Evolutionary conservation across 1,284 basidiomycete species (phyloP), one percentile per base, ranked within the genome.

Genomic region (Ustilago crameri): DNA sequence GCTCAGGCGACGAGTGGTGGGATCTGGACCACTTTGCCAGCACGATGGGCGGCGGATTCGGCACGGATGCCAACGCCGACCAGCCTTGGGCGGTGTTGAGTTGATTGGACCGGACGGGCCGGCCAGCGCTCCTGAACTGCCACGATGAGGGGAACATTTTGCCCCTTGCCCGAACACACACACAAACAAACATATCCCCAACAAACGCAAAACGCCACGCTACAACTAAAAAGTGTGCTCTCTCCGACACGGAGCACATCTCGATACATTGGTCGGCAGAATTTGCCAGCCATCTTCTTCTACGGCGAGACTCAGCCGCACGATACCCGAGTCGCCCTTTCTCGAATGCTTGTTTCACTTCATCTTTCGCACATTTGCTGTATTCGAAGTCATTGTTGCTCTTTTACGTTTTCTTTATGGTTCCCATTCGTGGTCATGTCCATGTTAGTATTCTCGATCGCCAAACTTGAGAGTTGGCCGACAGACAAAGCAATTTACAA

Each of bases 81-180:
- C 69, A 72, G 56, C 69, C 69, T 9, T 72, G 69, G 69, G 69
- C 69, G 38, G 69, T 72, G 51, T 44, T 72, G 23, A 67, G 69
- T 37, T 72, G 65, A 68, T 38, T 30, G 17, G 14, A 27, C 8
- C 23, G 17, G 41, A 32, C 20, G n/a, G n/a, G n/a, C n/a, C n/a
- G n/a, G n/a, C n/a, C n/a, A n/a, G n/a, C n/a, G n/a, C n/a, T n/a
- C n/a, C n/a, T n/a, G n/a, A 22, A 48, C 34, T 18, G 32, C 32
- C 20, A 10, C 20, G 15, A 32, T 32, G 26, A 30, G 30, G 30
- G 7, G 30, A n/a, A n/a, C n/a, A n/a, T n/a, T n/a, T n/a, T n/a
- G n/a, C 34, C 54, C 22, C 7, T 35, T n/a, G 14, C 8, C n/a
- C 34, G 34, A 35, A 40, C 26, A 51, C 42, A 44, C 18, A 40